Conservation (phyloP, 768 basidiomycete genomes). For the Termitomyces bulborhizus region DNA sequence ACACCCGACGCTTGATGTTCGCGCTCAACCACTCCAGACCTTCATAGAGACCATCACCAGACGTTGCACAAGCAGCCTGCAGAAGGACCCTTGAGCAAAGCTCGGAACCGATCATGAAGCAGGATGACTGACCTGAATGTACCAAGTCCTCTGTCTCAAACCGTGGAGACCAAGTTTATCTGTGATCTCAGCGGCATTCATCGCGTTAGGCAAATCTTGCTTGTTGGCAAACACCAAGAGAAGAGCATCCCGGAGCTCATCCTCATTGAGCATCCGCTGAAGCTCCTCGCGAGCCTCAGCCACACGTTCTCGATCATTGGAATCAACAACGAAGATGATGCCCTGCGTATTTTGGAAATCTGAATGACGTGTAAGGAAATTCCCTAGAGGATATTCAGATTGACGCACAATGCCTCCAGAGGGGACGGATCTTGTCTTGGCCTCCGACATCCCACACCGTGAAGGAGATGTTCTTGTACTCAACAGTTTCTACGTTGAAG, state of each 20-base stretch:
- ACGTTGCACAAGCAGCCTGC: slow-evolving; percentile 96
- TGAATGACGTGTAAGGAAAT: slow-evolving; percentile 27
- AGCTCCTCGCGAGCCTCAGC: slow-evolving; percentile 98
- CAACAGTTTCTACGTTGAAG: slow-evolving; percentile 99
- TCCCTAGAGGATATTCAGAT: slow-evolving; percentile 11
- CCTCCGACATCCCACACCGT: slow-evolving; percentile 99
- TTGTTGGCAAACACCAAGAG: slow-evolving; percentile 99
- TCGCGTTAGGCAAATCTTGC: slow-evolving; percentile 99
- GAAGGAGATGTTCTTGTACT: slow-evolving; percentile 99
- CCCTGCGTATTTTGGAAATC: slow-evolving; percentile 99
- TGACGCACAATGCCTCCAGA: slow-evolving; percentile 98
- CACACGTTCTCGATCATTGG: slow-evolving; percentile 99
- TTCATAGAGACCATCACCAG: slow-evolving; percentile 97
- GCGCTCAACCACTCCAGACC: slow-evolving; percentile 95
- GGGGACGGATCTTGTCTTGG: slow-evolving; percentile 99
- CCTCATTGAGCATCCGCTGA: slow-evolving; percentile 99
- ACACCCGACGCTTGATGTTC: slow-evolving; percentile 83
- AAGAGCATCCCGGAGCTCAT: slow-evolving; percentile 97
- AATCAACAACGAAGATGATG: slow-evolving; percentile 99
- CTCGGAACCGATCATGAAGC: slow-evolving; percentile 6
- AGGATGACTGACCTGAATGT: slow-evolving; percentile 70
- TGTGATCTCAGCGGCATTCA: slow-evolving; percentile 99
- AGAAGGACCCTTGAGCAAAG: slow-evolving; percentile 12
- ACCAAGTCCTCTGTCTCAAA: slow-evolving; percentile 96
- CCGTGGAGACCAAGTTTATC: slow-evolving; percentile 99